A percentile compares a stretch with the other conserved stretches of the same genome.
These are phyloP conservation scores for Erucastrum elatum DNA, from an alignment of 345 rosid genomes.

Conservation along the genomic window DNA sequence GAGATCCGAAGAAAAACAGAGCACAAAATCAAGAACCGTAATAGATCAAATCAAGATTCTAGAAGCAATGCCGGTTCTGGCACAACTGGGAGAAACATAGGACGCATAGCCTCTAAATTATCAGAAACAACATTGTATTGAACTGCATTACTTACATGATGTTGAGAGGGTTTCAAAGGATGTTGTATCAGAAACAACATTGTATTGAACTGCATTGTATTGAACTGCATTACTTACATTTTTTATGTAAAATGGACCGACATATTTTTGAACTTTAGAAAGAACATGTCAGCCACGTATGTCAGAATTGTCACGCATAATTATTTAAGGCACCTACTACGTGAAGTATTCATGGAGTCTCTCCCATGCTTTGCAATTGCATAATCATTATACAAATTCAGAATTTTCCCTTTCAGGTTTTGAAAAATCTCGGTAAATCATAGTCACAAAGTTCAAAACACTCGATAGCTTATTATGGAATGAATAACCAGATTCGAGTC, in stretches of 20 bases:
- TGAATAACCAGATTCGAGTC: background rate
- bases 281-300: slow-evolving; percentile 23
- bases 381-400: background rate
- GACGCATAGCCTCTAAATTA: background rate
- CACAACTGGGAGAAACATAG: background rate
- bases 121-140: background rate
- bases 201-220: background rate
- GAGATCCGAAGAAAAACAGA: background rate
- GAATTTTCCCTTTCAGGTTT: background rate
- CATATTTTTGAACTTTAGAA: slow-evolving; percentile 7
- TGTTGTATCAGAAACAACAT: background rate
- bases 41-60: background rate
- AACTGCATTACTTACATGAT: slow-evolving; percentile 45
- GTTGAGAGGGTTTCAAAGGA: too few species aligned
- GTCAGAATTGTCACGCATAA: slow-evolving; percentile 6
- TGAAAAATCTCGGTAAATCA: background rate
- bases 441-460: slow-evolving; percentile 4
- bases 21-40: slow-evolving; percentile 4
- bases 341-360: slow-evolving; percentile 1
- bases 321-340: slow-evolving; percentile 2
- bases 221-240: slow-evolving; percentile 40
- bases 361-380: slow-evolving; percentile 9
- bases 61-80: background rate
- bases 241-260: slow-evolving; percentile 21
- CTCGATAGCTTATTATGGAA: background rate